Evolutionary conservation across 345 rosid species (phyloP).

Genomic region (Camelina hispida): DNA sequence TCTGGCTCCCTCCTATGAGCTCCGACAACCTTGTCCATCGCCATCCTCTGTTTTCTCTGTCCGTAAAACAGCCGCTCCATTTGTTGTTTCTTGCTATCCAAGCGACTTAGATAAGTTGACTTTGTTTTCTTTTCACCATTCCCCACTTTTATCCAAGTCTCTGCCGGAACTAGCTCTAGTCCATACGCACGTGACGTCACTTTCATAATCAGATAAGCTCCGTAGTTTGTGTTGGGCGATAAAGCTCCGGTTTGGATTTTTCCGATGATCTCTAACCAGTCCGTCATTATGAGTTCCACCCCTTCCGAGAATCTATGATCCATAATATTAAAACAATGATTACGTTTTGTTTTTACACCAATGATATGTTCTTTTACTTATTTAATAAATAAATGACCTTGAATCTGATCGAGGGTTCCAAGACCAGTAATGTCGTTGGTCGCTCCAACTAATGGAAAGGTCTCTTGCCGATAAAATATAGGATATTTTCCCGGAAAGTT

Average conservation of each 20-base stretch:
- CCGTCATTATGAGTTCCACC: slow-evolving; percentile 47
- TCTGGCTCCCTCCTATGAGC: slow-evolving; percentile 33
- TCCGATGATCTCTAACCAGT: slow-evolving; percentile 55
- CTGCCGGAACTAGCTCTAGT: slow-evolving; percentile 55
- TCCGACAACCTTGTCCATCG: neutral
- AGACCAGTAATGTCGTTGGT: slow-evolving; percentile 60
- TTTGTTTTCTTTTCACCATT: neutral
- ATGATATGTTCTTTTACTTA: neutral
- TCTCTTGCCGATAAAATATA: slow-evolving; percentile 72
- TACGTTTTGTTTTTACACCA: neutral
- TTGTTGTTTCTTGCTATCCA: slow-evolving; percentile 44
- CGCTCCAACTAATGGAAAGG: slow-evolving; percentile 69
- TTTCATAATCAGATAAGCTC: slow-evolving; percentile 55
- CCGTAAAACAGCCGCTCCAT: slow-evolving; percentile 33
- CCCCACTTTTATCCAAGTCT: slow-evolving; percentile 46
- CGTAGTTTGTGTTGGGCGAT: slow-evolving; percentile 57
- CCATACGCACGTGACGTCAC: slow-evolving; percentile 53
- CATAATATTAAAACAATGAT: too few relatives aligned
- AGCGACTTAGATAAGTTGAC: slow-evolving; percentile 31
- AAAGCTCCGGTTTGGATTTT: slow-evolving; percentile 43
- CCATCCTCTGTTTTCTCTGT: slow-evolving; percentile 31
- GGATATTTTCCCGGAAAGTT: slow-evolving; percentile 56
- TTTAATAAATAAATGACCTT: slow-evolving; percentile 45
- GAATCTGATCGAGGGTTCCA: slow-evolving; percentile 64
- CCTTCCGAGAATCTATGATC: slow-evolving; percentile 54